A percentile compares a stretch with the other conserved stretches of the same genome.
Evolutionary conservation across 2,329 filamentous ascomycete genomes (phyloP).

Genomic region (Kalmusia sp.): DNA sequence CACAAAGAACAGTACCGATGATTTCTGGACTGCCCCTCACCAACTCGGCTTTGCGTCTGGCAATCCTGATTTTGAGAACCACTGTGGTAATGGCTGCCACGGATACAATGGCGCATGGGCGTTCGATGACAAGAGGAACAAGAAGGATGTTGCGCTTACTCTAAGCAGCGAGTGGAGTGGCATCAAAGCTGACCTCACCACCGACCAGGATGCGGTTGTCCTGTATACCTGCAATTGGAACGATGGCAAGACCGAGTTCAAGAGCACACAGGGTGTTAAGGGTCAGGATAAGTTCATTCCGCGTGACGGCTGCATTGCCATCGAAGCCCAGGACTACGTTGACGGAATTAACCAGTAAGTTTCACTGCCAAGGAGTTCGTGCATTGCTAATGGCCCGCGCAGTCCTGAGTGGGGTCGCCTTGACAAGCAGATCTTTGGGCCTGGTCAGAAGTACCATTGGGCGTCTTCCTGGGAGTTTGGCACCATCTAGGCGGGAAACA

Average conservation of each 20-base stretch:
- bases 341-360: slow-evolving; percentile 46
- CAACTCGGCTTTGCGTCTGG: slow-evolving; percentile 39
- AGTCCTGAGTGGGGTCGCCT: slow-evolving; percentile 44
- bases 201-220: slow-evolving; percentile 41
- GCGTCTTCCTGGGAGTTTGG: slow-evolving; percentile 42
- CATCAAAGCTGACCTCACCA: slow-evolving; percentile 40
- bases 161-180: slow-evolving; percentile 39
- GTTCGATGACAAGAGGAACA: slow-evolving; percentile 32
- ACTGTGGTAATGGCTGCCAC: slow-evolving; percentile 43
- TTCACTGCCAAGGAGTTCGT: not conserved
- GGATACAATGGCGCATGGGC: slow-evolving; percentile 45
- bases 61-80: slow-evolving; percentile 32
- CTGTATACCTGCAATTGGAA: slow-evolving; percentile 46
- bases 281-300: slow-evolving; percentile 41
- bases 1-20: slow-evolving; percentile 30
- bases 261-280: slow-evolving; percentile 37
- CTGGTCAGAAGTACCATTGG: slow-evolving; percentile 43
- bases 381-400: slow-evolving; percentile 25
- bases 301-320: slow-evolving; percentile 42
- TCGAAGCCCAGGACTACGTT: slow-evolving; percentile 43
- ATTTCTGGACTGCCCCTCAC: slow-evolving; percentile 41
- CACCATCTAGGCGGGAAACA: slow-evolving; percentile 20
- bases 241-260: slow-evolving; percentile 44
- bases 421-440: slow-evolving; percentile 38
- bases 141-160: slow-evolving; percentile 31